A percentile compares a stretch with the other conserved stretches of the same genome.
Evolutionary conservation across 129 eudicot species (phyloP).

Genomic region (Flaveria robusta): DNA sequence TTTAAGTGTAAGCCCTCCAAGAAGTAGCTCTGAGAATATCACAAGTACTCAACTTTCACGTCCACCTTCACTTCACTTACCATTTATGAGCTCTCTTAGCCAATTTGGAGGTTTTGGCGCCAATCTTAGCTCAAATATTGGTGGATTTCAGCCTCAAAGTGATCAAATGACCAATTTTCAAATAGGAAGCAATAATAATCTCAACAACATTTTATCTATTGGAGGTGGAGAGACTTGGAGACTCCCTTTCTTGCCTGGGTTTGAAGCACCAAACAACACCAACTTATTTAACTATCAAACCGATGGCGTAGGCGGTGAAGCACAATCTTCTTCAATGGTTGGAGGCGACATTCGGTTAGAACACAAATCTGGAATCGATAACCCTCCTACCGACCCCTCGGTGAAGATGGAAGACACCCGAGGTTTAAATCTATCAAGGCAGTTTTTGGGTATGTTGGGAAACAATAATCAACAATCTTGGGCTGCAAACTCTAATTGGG

Average conservation of each 20-base stretch:
- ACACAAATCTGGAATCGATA: slow-evolving; percentile 23
- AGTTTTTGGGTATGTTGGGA: slow-evolving; percentile 42
- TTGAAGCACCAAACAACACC: slow-evolving; percentile 39
- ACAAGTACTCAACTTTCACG: slow-evolving; percentile 34
- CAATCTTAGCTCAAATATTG: slow-evolving; percentile 41
- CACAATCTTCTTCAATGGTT: slow-evolving; percentile 36
- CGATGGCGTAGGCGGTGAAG: slow-evolving; percentile 31
- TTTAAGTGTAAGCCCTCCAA: slow-evolving; percentile 51
- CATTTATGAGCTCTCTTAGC: slow-evolving; percentile 55
- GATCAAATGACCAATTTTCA: slow-evolving; percentile 44
- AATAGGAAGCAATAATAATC: slow-evolving; percentile 40
- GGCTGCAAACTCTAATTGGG: slow-evolving; percentile 51
- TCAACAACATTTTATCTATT: slow-evolving; percentile 31
- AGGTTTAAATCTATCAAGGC: slow-evolving; percentile 44
- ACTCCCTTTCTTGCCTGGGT: slow-evolving; percentile 49
- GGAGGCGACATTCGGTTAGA: slow-evolving; percentile 35
- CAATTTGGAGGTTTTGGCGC: slow-evolving; percentile 41
- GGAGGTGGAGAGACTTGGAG: slow-evolving; percentile 60
- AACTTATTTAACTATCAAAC: slow-evolving; percentile 45
- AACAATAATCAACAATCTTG: slow-evolving; percentile 46
- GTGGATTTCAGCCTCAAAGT: slow-evolving; percentile 47
- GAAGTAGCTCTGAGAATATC: slow-evolving; percentile 50
- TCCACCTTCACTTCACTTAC: slow-evolving; percentile 49
- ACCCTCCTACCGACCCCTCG: slow-evolving; percentile 26
- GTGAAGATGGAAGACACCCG: slow-evolving; percentile 51